Percentiles rank a stretch among this genome's conserved stretches.
These are phyloP conservation scores for Meripilus lineatus DNA, from an alignment of 1,284 basidiomycete species.

Conservation along the genomic window DNA sequence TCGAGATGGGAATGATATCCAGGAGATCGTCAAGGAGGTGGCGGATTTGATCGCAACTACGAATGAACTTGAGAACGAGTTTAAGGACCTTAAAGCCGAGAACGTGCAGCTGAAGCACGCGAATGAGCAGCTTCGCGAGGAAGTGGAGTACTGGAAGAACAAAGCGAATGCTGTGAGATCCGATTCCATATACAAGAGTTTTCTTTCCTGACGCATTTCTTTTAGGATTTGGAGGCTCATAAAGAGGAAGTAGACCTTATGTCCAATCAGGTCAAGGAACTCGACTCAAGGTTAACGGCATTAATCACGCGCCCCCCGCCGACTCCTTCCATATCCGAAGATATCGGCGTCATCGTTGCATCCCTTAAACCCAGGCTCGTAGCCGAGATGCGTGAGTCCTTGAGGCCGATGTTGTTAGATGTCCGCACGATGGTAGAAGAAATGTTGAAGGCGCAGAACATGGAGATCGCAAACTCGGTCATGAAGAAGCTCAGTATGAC, in stretches of 20 bases:
- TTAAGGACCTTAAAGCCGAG: constrained; percentile 14
- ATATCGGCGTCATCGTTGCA: neutral
- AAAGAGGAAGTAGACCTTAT: neutral
- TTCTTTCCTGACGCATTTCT: no score
- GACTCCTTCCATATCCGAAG: neutral
- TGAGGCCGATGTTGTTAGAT: neutral
- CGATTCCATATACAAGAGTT: neutral
- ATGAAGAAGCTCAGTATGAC: neutral
- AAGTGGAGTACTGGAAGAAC: neutral
- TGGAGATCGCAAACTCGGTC: neutral
- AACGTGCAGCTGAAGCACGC: constrained; percentile 14
- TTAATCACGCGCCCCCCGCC: neutral
- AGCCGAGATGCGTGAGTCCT: neutral
- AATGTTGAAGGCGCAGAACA: neutral
- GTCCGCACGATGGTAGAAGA: neutral
- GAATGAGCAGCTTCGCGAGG: neutral
- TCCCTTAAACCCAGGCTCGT: neutral
- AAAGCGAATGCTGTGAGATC: neutral
- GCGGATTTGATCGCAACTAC: constrained; percentile 13
- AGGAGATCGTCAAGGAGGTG: constrained; percentile 14
- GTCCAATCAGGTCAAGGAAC: neutral
- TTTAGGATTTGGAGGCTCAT: neutral
- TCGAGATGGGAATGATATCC: constrained; percentile 10
- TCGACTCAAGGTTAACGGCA: neutral
- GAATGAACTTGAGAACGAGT: constrained; percentile 13